phyloP scores from a whole-genome alignment of 1,139 yeast genomes.

The Yamadazyma friedrichii region DNA sequence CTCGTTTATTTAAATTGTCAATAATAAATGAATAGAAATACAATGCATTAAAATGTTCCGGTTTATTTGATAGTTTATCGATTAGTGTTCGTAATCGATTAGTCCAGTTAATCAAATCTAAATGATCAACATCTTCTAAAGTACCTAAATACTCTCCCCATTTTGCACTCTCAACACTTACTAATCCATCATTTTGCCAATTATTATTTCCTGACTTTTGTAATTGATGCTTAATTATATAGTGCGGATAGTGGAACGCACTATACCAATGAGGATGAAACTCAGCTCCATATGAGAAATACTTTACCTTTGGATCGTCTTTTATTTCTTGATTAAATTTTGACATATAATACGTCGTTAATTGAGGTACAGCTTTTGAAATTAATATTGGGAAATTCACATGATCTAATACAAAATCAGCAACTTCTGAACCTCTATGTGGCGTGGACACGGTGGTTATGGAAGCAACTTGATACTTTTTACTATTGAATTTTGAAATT shows the following conservation, averaged over 20 bases:
- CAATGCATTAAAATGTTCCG: slow-evolving; percentile 61
- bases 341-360: slow-evolving; percentile 57
- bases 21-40: slow-evolving; percentile 76
- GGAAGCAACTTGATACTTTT: slow-evolving; percentile 58
- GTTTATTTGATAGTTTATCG: slow-evolving; percentile 30
- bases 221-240: slow-evolving; percentile 43
- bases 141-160: slow-evolving; percentile 89
- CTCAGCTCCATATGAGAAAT: slow-evolving; percentile 82
- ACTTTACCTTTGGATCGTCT: slow-evolving; percentile 62
- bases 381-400: slow-evolving; percentile 19
- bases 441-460: slow-evolving; percentile 87
- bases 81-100: slow-evolving; percentile 45
- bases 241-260: slow-evolving; percentile 64
- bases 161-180: slow-evolving; percentile 70
- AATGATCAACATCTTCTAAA: slow-evolving; percentile 74
- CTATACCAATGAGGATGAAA: slow-evolving; percentile 64
- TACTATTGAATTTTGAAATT: slow-evolving; percentile 52
- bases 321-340: slow-evolving; percentile 51
- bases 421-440: slow-evolving; percentile 82
- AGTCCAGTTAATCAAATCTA: slow-evolving; percentile 83
- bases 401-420: slow-evolving; percentile 59
- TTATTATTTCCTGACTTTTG: slow-evolving; percentile 4
- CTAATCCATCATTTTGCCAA: slow-evolving; percentile 77
- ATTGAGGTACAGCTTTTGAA: slow-evolving; percentile 51
- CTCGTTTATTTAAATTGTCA: slow-evolving; percentile 63